Evolutionary conservation across 1,139 yeast genomes (phyloP).

Genomic region (Arxiozyma slooffiae): DNA sequence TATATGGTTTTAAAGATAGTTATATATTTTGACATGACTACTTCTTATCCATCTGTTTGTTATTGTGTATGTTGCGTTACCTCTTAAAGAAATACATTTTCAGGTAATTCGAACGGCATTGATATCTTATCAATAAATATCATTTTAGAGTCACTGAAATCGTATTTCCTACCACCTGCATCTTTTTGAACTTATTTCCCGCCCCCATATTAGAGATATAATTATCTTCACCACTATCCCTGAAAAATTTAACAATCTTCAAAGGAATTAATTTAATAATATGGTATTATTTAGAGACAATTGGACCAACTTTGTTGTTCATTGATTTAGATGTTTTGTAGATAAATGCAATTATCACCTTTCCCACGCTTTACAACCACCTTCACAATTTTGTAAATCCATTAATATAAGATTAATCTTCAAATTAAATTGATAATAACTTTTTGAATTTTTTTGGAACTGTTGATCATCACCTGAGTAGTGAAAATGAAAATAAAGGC

Average conservation of each 20-base stretch:
- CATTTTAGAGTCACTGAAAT: constrained; percentile 70
- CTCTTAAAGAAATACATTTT: constrained; percentile 36
- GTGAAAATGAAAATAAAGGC: constrained; percentile 58
- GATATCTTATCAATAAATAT: constrained; percentile 53
- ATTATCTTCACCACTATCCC: not conserved
- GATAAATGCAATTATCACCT: constrained; percentile 55
- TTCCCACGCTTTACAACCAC: constrained; percentile 18
- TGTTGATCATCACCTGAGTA: constrained; percentile 59
- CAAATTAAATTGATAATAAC: constrained; percentile 39
- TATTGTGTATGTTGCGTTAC: not conserved
- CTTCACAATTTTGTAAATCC: constrained; percentile 12
- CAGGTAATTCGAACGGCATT: constrained; percentile 57
- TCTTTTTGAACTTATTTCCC: constrained; percentile 27
- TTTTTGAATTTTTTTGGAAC: constrained; percentile 39
- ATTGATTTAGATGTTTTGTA: constrained; percentile 42
- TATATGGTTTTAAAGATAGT: no score
- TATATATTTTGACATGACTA: no score
- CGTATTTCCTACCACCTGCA: constrained; percentile 78
- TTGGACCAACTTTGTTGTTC: constrained; percentile 12
- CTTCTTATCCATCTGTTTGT: no score
- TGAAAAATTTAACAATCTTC: constrained; percentile 3
- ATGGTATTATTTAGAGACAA: constrained; percentile 2
- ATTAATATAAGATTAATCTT: constrained; percentile 37
- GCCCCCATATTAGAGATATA: not conserved
- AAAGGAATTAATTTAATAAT: not conserved